Conservation (phyloP, 148 eudicot species). For the Fagopyrum tataricum region DNA sequence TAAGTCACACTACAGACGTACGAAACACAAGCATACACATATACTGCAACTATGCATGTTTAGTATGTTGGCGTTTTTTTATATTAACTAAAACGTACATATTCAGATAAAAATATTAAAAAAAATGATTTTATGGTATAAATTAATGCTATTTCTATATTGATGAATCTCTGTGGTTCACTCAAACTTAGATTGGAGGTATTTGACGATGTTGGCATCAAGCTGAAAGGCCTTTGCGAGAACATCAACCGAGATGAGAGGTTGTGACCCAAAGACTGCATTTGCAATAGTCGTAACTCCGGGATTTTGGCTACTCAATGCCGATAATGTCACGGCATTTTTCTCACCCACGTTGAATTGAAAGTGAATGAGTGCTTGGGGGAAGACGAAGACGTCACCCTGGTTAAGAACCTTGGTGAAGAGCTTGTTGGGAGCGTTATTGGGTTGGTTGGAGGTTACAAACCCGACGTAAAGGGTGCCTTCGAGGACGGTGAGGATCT, state of each 20-base stretch:
- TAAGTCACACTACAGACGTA: too few species aligned
- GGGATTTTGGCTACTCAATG: neutral
- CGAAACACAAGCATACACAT: too few species aligned
- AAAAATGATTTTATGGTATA: too few species aligned
- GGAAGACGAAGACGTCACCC: conserved; percentile 25
- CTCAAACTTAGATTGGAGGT: conserved; percentile 11
- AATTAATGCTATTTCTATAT: too few species aligned
- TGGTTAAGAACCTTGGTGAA: conserved; percentile 16
- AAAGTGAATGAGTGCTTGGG: conserved; percentile 20
- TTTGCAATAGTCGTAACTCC: neutral
- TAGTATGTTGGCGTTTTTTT: too few species aligned
- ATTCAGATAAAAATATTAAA: too few species aligned
- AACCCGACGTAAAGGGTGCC: conserved; percentile 4
- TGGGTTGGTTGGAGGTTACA: conserved; percentile 12
- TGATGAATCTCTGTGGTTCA: neutral
- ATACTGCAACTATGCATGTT: too few species aligned
- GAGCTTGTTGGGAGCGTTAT: conserved; percentile 11
- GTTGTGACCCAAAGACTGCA: neutral
- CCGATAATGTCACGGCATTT: neutral
- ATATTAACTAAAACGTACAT: too few species aligned
- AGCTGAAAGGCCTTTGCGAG: conserved; percentile 11
- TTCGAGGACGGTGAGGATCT: neutral
- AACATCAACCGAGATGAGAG: conserved; percentile 3
- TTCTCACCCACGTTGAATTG: conserved; percentile 13
- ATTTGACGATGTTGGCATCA: neutral